A percentile compares a stretch with the other conserved stretches of the same genome.
phyloP scores from a whole-genome alignment of 371 early-diverging fungal species.

The Batkoa obscura region DNA sequence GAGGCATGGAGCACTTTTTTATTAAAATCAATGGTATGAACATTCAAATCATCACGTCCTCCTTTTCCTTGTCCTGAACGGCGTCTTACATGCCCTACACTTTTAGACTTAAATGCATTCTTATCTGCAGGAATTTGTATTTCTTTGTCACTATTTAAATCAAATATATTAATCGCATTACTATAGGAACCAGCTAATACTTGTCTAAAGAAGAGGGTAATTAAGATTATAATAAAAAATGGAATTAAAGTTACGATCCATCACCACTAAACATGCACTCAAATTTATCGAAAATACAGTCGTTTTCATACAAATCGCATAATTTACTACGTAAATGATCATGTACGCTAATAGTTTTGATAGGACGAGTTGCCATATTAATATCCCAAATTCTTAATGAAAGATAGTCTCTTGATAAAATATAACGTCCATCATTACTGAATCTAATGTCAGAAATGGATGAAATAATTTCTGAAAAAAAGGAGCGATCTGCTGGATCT shows the following conservation, averaged over 20 bases:
- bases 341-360: slow-evolving; percentile 86
- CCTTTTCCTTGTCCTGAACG: slow-evolving; percentile 18
- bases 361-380: slow-evolving; percentile 84
- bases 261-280: slow-evolving; percentile 93
- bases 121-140: slow-evolving; percentile 92
- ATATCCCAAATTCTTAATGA: slow-evolving; percentile 96
- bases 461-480: slow-evolving; percentile 96
- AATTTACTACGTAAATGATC: slow-evolving; percentile 82
- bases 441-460: slow-evolving; percentile 93
- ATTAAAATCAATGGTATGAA: slow-evolving; percentile 71
- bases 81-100: slow-evolving; percentile 34
- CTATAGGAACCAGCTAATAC: slow-evolving; percentile 93
- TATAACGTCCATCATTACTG: slow-evolving; percentile 86
- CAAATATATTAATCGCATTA: slow-evolving; percentile 88
- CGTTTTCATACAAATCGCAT: slow-evolving; percentile 95
- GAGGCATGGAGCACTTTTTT: slow-evolving; percentile 94
- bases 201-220: slow-evolving; percentile 14
- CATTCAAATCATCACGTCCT: slow-evolving; percentile 54
- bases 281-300: slow-evolving; percentile 98
- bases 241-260: slow-evolving; percentile 30
- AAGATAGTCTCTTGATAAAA: slow-evolving; percentile 89
- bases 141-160: slow-evolving; percentile 31
- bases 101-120: slow-evolving; percentile 86
- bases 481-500: slow-evolving; percentile 80
- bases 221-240: neutral